Percentiles rank a stretch among this genome's conserved stretches.
Conservation (phyloP, 2,329 filamentous ascomycete genomes). For the Penicillium sp. region DNA sequence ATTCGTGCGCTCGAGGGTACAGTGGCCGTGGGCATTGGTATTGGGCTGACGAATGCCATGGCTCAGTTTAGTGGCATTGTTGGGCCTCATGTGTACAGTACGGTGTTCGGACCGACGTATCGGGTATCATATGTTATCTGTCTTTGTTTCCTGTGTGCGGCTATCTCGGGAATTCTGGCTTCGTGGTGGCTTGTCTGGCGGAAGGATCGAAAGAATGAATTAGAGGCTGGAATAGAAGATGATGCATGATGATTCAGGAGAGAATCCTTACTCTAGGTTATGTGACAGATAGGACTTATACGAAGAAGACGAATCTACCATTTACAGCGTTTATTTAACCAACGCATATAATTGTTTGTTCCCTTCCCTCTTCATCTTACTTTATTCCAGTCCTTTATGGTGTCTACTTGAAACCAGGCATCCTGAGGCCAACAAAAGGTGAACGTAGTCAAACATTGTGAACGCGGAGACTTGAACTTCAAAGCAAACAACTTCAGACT, state of each 20-base stretch:
- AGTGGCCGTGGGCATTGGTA: slow-evolving; percentile 41
- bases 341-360: not conserved
- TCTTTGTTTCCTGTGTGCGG: slow-evolving; percentile 29
- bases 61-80: slow-evolving; percentile 45
- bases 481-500: not conserved
- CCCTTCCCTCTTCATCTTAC: not conserved
- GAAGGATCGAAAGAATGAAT: slow-evolving; percentile 12
- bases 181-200: slow-evolving; percentile 28
- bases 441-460: not conserved
- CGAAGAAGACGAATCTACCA: not conserved
- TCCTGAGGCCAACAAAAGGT: not conserved
- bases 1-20: slow-evolving; percentile 44
- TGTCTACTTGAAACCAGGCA: too few species aligned
- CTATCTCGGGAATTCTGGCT: slow-evolving; percentile 27
- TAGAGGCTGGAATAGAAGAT: not conserved
- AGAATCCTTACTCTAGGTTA: not conserved
- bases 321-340: not conserved
- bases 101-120: slow-evolving; percentile 42
- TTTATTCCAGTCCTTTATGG: too few species aligned
- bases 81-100: slow-evolving; percentile 43
- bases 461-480: too few species aligned
- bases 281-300: not conserved
- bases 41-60: slow-evolving; percentile 45
- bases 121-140: slow-evolving; percentile 39
- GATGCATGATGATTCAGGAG: not conserved